Base-by-base conservation (phyloP, 148 eudicot species). In the Persicaria tinctoria region DNA sequence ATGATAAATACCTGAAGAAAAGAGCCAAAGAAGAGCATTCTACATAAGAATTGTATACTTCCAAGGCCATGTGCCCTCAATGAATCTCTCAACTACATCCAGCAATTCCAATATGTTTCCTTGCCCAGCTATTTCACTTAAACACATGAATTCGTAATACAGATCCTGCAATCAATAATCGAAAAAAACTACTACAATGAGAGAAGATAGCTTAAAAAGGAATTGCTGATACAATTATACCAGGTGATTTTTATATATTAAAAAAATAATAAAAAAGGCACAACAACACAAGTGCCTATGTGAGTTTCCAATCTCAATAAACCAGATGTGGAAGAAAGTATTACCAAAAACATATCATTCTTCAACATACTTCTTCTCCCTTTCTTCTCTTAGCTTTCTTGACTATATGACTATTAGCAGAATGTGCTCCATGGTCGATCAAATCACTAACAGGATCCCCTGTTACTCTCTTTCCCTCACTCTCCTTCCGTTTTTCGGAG, bases 361-460 rank as follows among this genome's bases (percentile, higher is more conserved):
- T 80, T 80, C 81, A 85, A 71, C 54, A 80, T 73, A 73, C 79
- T 68, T 78, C 82, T 73, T 64, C 78, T 14, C 54, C 75, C 82
- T 79, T 90, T 75, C 56, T 81, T 75, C 75, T 87, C 84, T 88
- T 93, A 51, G 86, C 16, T 74, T 87, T 90, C 85, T 87, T 85
- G 75, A 71, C 38, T 27, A 55, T 78, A 66, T 78, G 85, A 49
- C 79, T 78, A 75, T 50, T 73, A 23, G 69, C 78, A 20, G 81
- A 79, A 18, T 73, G 7, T 49, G 63, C 72, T 72, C 83, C 85
- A 32, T 32, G 68, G 49, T 82, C 76, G 38, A 55, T 76, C 71
- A 74, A 51, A 68, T 76, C 76, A 49, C 51, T 74, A 64, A 82
- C 84, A 66, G 20, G 81, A 75, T 79, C 88, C 64, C 78, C 76